phyloP scores from a whole-genome alignment of 2,329 filamentous ascomycete genomes.

The Clarireedia sp. region DNA sequence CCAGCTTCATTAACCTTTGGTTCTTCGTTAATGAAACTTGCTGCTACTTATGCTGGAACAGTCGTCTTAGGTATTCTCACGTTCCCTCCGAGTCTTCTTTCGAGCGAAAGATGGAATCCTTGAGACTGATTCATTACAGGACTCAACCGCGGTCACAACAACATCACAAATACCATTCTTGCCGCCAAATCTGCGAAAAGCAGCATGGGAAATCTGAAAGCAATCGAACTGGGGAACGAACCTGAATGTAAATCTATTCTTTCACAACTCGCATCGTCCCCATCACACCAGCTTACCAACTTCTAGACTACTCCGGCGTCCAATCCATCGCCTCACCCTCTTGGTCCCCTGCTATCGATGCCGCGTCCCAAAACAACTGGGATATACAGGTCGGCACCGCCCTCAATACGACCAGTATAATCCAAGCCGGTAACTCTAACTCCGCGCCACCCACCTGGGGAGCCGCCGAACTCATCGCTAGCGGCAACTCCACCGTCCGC shows the following conservation, averaged over 20 bases:
- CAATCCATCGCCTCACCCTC: constrained; percentile 25
- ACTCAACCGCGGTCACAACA: constrained; percentile 45
- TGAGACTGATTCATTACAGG: constrained; percentile 19
- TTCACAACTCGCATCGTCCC: neutral
- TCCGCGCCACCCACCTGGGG: constrained; percentile 25
- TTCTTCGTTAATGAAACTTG: constrained; percentile 43
- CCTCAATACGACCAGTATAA: constrained; percentile 14
- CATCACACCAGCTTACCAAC: constrained; percentile 13
- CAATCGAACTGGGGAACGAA: constrained; percentile 51
- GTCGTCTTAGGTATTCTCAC: constrained; percentile 36
- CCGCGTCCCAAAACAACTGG: constrained; percentile 24
- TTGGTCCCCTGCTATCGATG: constrained; percentile 23
- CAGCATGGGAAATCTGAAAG: constrained; percentile 41
- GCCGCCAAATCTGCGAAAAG: constrained; percentile 39
- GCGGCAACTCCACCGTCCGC: constrained; percentile 16
- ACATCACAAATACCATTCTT: constrained; percentile 45
- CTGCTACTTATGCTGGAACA: constrained; percentile 39
- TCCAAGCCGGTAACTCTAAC: constrained; percentile 26
- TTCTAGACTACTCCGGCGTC: constrained; percentile 29
- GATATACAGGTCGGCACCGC: constrained; percentile 19
- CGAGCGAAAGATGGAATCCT: too few species aligned
- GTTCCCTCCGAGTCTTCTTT: too few species aligned
- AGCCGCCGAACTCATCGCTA: constrained; percentile 23
- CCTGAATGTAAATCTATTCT: constrained; percentile 40
- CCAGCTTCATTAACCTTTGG: constrained; percentile 44